Conservation (phyloP, 139 green algal species). For the Limnomonas spitsbergensis region DNA sequence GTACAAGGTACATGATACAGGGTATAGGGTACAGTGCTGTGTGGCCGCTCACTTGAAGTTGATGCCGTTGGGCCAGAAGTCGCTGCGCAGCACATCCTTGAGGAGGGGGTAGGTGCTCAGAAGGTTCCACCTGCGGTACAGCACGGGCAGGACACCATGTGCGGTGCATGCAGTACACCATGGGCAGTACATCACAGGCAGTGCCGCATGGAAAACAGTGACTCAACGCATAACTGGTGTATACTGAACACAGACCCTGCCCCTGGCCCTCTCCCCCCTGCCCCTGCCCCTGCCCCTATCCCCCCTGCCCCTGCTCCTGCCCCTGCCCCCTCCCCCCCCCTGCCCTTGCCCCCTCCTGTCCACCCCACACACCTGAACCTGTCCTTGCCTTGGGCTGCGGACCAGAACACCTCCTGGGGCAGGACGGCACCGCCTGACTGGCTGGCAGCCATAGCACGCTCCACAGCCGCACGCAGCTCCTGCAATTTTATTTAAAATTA, state of each 20-base stretch:
- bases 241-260: too few relatives aligned
- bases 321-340: too few relatives aligned
- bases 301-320: too few relatives aligned
- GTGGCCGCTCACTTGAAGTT: slow-evolving; percentile 64
- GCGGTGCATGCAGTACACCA: background rate
- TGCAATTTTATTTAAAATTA: too few relatives aligned
- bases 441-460: slow-evolving; percentile 42
- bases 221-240: too few relatives aligned
- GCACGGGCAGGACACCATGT: background rate
- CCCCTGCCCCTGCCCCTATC: too few relatives aligned
- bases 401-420: background rate
- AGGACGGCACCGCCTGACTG: background rate
- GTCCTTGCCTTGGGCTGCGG: background rate
- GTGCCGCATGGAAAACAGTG: too few relatives aligned
- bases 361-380: slow-evolving; percentile 6
- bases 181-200: too few relatives aligned
- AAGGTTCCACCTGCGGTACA: slow-evolving; percentile 50
- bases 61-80: slow-evolving; percentile 64
- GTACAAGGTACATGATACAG: too few relatives aligned
- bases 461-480: slow-evolving; percentile 60
- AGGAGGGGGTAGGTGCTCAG: slow-evolving; percentile 44
- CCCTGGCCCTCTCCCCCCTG: too few relatives aligned
- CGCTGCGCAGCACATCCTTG: slow-evolving; percentile 46
- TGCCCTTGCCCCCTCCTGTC: too few relatives aligned
- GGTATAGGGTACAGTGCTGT: too few relatives aligned